Evolutionary conservation across 345 rosid genomes (phyloP).

Genomic region (Camelina hispida): DNA sequence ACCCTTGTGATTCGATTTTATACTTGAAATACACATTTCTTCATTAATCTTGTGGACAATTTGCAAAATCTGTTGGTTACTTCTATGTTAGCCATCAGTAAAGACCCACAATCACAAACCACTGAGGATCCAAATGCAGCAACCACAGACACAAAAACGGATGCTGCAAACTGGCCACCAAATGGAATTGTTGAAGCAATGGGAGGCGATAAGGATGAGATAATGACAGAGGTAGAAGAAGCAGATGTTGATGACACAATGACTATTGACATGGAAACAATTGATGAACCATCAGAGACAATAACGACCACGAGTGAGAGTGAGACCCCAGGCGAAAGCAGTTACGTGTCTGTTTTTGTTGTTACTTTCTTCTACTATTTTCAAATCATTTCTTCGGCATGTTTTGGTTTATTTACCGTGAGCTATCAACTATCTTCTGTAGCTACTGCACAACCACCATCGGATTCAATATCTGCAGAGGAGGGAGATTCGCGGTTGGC

Average conservation of each 20-base stretch:
- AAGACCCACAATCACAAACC: slow-evolving; percentile 55
- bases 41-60: neutral
- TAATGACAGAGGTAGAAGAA: slow-evolving; percentile 76
- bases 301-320: slow-evolving; percentile 32
- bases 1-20: neutral
- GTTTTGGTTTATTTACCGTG: slow-evolving; percentile 4
- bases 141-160: slow-evolving; percentile 42
- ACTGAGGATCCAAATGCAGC: slow-evolving; percentile 39
- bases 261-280: slow-evolving; percentile 72
- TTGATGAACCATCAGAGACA: slow-evolving; percentile 61
- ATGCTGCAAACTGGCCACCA: slow-evolving; percentile 45
- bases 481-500: slow-evolving; percentile 34
- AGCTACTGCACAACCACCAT: slow-evolving; percentile 31
- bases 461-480: slow-evolving; percentile 36
- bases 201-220: slow-evolving; percentile 67
- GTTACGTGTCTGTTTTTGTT: slow-evolving; percentile 42
- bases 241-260: slow-evolving; percentile 66
- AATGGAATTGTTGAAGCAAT: slow-evolving; percentile 73
- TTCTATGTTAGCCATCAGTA: slow-evolving; percentile 59
- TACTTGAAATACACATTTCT: neutral
- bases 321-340: slow-evolving; percentile 48
- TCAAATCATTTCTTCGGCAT: neutral
- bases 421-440: slow-evolving; percentile 17
- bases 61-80: slow-evolving; percentile 83
- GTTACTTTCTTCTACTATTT: neutral